These are phyloP conservation scores for Lachnellula occidentalis DNA, from an alignment of 2,329 filamentous ascomycete species.

Conservation along the genomic window DNA sequence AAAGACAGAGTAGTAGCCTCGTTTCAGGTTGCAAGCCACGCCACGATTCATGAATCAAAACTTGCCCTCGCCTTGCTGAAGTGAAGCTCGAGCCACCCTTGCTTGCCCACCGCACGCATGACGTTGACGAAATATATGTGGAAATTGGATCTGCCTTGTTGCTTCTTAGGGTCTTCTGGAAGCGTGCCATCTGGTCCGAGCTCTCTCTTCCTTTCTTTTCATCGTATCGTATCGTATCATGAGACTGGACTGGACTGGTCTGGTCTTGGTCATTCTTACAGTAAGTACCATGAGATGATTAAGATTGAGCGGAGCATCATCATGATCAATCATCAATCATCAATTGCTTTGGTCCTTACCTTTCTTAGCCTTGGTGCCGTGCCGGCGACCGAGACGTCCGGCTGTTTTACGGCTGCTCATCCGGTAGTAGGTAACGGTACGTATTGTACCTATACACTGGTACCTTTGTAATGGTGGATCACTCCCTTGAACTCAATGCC, in stretches of 20 bases:
- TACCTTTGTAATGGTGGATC: no score
- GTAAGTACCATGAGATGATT: no score
- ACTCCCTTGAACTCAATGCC: no score
- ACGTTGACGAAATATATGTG: not conserved
- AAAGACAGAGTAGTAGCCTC: no score
- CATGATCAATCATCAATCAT: not conserved
- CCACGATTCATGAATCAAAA: no score
- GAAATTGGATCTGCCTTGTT: slow-evolving; percentile 5
- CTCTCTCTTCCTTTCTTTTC: not conserved
- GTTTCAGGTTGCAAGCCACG: not conserved
- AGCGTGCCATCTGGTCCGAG: slow-evolving; percentile 6
- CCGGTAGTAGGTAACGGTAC: not conserved
- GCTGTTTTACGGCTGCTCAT: not conserved
- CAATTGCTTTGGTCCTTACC: not conserved
- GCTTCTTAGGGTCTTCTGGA: slow-evolving; percentile 15
- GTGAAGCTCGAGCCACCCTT: not conserved
- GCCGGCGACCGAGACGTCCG: not conserved
- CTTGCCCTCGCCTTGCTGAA: no score
- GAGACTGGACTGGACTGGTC: no score
- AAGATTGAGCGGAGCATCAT: no score
- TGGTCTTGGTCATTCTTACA: no score
- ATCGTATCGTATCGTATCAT: not conserved
- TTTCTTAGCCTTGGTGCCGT: no score
- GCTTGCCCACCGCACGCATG: not conserved
- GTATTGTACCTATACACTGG: no score